These are phyloP conservation scores for Schwanniomyces yamadae DNA, from an alignment of 805 yeast species.

Conservation along the genomic window DNA sequence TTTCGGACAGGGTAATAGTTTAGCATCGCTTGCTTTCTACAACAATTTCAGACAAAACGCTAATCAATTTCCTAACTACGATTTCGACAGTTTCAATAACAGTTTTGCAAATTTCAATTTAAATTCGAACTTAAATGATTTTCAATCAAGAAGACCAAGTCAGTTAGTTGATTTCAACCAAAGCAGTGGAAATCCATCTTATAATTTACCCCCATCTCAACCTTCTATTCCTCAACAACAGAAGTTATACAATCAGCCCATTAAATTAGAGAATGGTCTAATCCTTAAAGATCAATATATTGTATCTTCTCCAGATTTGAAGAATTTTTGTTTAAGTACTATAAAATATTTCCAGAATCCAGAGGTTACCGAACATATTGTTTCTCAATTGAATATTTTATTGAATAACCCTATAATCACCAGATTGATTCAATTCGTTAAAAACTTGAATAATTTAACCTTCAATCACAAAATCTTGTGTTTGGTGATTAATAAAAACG, in stretches of 20 bases:
- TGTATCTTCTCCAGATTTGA: conserved; percentile 58
- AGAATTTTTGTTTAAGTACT: conserved; percentile 47
- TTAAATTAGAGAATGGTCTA: conserved; percentile 61
- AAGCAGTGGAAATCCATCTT: conserved; percentile 1
- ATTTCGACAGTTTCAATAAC: conserved; percentile 29
- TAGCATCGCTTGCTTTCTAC: conserved; percentile 15
- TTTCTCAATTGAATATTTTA: conserved; percentile 25
- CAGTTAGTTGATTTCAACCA: conserved; percentile 33
- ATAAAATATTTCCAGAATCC: conserved; percentile 51
- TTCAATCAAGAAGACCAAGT: conserved; percentile 43
- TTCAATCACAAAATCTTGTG: conserved; percentile 42
- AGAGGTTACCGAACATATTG: conserved; percentile 23
- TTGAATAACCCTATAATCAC: conserved; percentile 26
- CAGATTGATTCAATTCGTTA: conserved; percentile 36
- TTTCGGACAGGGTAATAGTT: conserved; percentile 3
- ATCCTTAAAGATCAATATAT: conserved; percentile 55
- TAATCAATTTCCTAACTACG: conserved; percentile 6
- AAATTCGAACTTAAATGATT: conserved; percentile 35
- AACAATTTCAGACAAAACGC: conserved; percentile 10
- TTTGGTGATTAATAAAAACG: conserved; percentile 58
- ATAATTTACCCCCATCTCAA: conserved; percentile 3
- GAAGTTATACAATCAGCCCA: conserved; percentile 13
- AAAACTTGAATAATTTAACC: conserved; percentile 40
- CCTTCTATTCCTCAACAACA: conserved; percentile 11
- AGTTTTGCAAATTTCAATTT: conserved; percentile 30